Evolutionary conservation across 106 monocot genomes (phyloP).

Genomic region (Posidonia australis): DNA sequence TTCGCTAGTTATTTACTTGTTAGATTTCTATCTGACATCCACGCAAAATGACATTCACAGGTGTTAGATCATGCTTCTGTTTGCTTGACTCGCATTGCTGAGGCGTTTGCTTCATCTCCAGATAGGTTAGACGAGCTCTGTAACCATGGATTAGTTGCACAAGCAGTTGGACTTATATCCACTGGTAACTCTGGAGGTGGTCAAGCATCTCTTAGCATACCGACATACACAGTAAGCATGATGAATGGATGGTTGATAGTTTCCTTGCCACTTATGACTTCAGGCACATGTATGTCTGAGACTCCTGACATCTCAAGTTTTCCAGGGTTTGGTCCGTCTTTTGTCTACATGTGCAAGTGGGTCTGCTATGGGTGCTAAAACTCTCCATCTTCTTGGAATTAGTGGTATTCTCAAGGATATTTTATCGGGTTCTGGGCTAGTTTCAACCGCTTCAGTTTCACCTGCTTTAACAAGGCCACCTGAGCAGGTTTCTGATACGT

Average conservation of each 20-base stretch:
- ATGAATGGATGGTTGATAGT: background rate
- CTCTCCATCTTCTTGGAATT: constrained; percentile 83
- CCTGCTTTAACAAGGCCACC: constrained; percentile 88
- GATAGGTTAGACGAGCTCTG: constrained; percentile 89
- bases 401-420: constrained; percentile 90
- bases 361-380: constrained; percentile 76
- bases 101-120: constrained; percentile 70
- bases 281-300: background rate
- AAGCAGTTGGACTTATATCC: constrained; percentile 77
- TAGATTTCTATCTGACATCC: no score
- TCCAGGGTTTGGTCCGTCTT: constrained; percentile 88
- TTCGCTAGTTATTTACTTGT: background rate
- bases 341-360: constrained; percentile 96
- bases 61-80: constrained; percentile 80
- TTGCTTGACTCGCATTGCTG: constrained; percentile 80
- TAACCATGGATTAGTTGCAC: constrained; percentile 85
- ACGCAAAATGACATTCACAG: constrained; percentile 28
- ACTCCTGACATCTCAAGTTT: background rate
- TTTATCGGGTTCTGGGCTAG: constrained; percentile 74
- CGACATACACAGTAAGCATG: constrained; percentile 81
- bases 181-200: constrained; percentile 70
- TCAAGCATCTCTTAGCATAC: constrained; percentile 80
- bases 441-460: constrained; percentile 60
- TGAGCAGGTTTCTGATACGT: constrained; percentile 57
- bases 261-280: background rate